A percentile compares a stretch with the other conserved stretches of the same genome.
These are phyloP conservation scores for Dichotomocladium elegans DNA, from an alignment of 371 early-diverging fungal genomes.

Conservation along the genomic window DNA sequence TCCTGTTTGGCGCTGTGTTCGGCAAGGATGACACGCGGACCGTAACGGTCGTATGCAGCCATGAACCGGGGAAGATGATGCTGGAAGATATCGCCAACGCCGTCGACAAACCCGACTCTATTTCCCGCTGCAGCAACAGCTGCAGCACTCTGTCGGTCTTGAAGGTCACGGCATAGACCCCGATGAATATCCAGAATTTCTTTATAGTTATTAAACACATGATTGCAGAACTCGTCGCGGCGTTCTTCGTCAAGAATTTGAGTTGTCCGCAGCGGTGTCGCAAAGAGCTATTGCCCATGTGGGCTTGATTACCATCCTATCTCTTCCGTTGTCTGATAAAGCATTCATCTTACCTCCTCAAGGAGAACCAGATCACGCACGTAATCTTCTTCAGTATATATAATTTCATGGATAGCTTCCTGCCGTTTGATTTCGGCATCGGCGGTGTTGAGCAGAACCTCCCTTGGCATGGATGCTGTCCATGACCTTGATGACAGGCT, in stretches of 20 bases:
- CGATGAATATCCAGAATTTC: slow-evolving; percentile 68
- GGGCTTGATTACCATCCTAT: not conserved
- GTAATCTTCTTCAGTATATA: slow-evolving; percentile 88
- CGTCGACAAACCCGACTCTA: slow-evolving; percentile 54
- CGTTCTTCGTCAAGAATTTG: slow-evolving; percentile 49
- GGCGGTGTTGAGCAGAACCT: slow-evolving; percentile 66
- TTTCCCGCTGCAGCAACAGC: slow-evolving; percentile 33
- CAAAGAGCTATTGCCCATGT: slow-evolving; percentile 14
- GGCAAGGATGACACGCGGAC: slow-evolving; percentile 76
- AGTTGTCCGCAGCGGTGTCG: slow-evolving; percentile 16
- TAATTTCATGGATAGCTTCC: slow-evolving; percentile 88
- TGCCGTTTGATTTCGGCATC: slow-evolving; percentile 81
- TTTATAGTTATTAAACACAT: slow-evolving; percentile 77
- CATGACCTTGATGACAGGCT: slow-evolving; percentile 59
- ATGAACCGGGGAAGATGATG: slow-evolving; percentile 58
- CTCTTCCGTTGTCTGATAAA: not conserved
- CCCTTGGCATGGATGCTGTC: slow-evolving; percentile 67
- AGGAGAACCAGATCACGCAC: slow-evolving; percentile 64
- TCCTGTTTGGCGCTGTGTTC: slow-evolving; percentile 77
- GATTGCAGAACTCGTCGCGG: slow-evolving; percentile 62
- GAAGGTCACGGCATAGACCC: slow-evolving; percentile 59
- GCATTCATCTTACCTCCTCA: slow-evolving; percentile 21
- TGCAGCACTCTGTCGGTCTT: slow-evolving; percentile 55
- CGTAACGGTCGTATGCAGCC: slow-evolving; percentile 75
- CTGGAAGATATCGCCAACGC: slow-evolving; percentile 81